Conservation (phyloP, 257 asterid species). For the Rauvolfia tetraphylla region DNA sequence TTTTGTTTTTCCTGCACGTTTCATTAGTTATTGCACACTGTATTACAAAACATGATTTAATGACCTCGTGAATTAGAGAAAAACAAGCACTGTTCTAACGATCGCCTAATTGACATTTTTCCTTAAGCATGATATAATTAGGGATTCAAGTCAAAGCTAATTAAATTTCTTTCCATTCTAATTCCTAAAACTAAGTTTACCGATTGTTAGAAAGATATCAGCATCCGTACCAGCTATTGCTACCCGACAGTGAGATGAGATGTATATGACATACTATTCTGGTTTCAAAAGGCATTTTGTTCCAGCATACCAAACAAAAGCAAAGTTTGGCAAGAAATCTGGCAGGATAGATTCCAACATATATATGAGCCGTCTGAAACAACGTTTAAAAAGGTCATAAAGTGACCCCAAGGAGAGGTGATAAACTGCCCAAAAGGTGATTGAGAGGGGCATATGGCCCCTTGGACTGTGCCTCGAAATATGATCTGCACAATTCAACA, state of each 20-base stretch:
- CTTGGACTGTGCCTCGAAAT: not conserved
- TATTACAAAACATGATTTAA: no score
- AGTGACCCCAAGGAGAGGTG: not conserved
- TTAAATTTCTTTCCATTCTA: not conserved
- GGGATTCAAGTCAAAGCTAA: not conserved
- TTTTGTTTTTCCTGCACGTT: no score
- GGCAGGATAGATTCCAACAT: not conserved
- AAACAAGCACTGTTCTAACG: not conserved
- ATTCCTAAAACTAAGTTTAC: not conserved
- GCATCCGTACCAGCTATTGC: not conserved
- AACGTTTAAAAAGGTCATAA: not conserved
- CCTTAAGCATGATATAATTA: not conserved
- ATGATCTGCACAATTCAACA: not conserved
- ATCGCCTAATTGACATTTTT: not conserved
- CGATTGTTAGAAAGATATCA: not conserved
- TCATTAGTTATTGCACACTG: no score
- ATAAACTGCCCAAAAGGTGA: not conserved
- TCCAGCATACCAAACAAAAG: not conserved
- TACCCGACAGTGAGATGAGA: not conserved
- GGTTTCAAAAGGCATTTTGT: not conserved
- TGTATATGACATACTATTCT: not conserved
- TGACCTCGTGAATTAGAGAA: no score
- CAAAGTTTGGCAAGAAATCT: not conserved
- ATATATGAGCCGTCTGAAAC: not conserved
- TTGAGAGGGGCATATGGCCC: not conserved